phyloP scores from a whole-genome alignment of 2,329 filamentous ascomycete species.

The Scolecobasidium constrictum region DNA sequence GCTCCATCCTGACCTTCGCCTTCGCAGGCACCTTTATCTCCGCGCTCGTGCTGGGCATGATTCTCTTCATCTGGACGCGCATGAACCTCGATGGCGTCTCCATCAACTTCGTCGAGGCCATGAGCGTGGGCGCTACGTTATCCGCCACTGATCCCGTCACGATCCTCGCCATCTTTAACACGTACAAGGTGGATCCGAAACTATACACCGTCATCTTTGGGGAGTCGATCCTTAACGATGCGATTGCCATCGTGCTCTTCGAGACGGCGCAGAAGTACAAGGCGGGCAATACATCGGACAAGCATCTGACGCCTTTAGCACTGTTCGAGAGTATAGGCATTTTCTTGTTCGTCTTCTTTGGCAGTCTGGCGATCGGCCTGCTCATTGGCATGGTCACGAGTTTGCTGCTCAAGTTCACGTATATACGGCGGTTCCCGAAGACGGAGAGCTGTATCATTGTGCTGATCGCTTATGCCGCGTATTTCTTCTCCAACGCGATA shows the following conservation, averaged over 20 bases:
- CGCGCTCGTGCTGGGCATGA: conserved; percentile 80
- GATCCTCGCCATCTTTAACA: conserved; percentile 96
- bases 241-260: conserved; percentile 96
- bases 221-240: conserved; percentile 95
- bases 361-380: conserved; percentile 81
- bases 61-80: conserved; percentile 80
- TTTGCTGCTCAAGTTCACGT: conserved; percentile 85
- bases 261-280: conserved; percentile 93
- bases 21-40: conserved; percentile 97
- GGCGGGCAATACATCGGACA: conserved; percentile 56
- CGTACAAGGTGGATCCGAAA: conserved; percentile 98
- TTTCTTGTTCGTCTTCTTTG: conserved; percentile 94
- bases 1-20: conserved; percentile 92
- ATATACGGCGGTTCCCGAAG: conserved; percentile 83
- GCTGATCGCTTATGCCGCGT: conserved; percentile 88
- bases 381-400: conserved; percentile 80
- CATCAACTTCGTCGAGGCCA: conserved; percentile 88
- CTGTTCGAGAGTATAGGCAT: conserved; percentile 86
- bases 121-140: conserved; percentile 89
- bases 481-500: conserved; percentile 94
- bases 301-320: conserved; percentile 65
- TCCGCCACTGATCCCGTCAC: conserved; percentile 97
- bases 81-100: conserved; percentile 76
- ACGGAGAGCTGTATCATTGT: conserved; percentile 94
- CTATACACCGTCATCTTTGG: conserved; percentile 98